Conservation (phyloP, 768 basidiomycete species). For the Pleurotus eryngii region DNA sequence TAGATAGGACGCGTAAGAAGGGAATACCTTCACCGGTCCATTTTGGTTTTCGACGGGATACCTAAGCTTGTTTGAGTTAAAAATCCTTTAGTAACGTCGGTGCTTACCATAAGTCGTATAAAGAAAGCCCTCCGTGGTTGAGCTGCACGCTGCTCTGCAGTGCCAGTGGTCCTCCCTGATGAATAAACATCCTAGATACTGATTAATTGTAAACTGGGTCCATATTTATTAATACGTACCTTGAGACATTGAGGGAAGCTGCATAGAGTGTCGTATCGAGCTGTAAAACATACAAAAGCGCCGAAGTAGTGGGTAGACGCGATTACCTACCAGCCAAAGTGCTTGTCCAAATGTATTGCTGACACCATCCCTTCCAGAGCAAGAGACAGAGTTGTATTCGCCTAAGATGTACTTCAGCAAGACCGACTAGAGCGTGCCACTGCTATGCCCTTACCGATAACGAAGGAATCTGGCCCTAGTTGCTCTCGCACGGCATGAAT, state of each 20-base stretch:
- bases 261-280: slow-evolving; percentile 46
- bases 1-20: slow-evolving; percentile 50
- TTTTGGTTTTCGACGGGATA: slow-evolving; percentile 46
- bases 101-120: slow-evolving; percentile 46
- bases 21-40: slow-evolving; percentile 49
- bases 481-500: slow-evolving; percentile 43
- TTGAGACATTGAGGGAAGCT: slow-evolving; percentile 47
- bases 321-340: slow-evolving; percentile 39
- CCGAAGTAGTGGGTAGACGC: neutral
- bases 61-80: slow-evolving; percentile 21
- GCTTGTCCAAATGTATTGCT: slow-evolving; percentile 56
- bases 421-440: neutral
- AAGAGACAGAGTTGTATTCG: slow-evolving; percentile 55
- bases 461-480: slow-evolving; percentile 45
- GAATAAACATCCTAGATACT: slow-evolving; percentile 41
- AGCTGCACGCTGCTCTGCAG: slow-evolving; percentile 47
- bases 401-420: slow-evolving; percentile 18
- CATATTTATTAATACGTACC: slow-evolving; percentile 21
- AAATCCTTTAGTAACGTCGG: neutral
- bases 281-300: slow-evolving; percentile 15
- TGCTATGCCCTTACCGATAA: slow-evolving; percentile 33
- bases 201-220: neutral
- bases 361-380: slow-evolving; percentile 45
- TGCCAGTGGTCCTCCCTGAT: slow-evolving; percentile 52
- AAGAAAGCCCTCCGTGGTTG: slow-evolving; percentile 42